These are phyloP conservation scores for Stentor roeselii DNA, from an alignment of 73 alveolate species.

Conservation along the genomic window DNA sequence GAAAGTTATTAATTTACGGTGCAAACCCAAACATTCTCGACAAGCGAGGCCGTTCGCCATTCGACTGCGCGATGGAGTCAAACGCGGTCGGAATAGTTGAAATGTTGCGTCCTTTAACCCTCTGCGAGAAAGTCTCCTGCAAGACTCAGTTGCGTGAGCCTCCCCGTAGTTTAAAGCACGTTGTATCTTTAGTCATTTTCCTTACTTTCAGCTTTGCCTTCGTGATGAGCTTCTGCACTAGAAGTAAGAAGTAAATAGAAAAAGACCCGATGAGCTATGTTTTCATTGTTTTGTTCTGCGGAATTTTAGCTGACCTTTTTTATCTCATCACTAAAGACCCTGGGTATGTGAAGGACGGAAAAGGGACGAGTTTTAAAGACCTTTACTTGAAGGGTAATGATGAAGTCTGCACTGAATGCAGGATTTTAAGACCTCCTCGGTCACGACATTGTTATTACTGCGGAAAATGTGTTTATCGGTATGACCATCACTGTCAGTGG, in stretches of 20 bases:
- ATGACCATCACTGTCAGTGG: constrained; percentile 90
- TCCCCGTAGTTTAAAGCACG: neutral
- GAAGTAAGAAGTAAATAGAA: neutral
- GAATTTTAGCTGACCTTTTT: neutral
- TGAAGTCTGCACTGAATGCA: constrained; percentile 36
- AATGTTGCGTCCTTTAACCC: constrained; percentile 6
- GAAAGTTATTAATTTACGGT: constrained; percentile 78
- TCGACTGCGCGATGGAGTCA: constrained; percentile 53
- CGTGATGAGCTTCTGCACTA: neutral
- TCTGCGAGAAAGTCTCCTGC: neutral
- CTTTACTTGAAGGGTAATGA: neutral
- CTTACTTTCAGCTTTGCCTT: neutral
- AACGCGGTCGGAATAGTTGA: neutral
- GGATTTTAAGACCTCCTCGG: constrained; percentile 36
- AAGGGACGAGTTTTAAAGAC: neutral
- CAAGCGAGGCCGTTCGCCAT: constrained; percentile 61
- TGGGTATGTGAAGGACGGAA: constrained; percentile 29
- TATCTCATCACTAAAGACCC: constrained; percentile 21
- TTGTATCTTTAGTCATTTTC: neutral
- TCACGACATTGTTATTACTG: constrained; percentile 79
- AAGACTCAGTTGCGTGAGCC: neutral
- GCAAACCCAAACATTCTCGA: constrained; percentile 63
- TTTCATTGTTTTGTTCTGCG: neutral
- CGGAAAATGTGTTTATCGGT: constrained; percentile 73
- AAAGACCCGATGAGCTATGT: neutral